Base-by-base conservation (phyloP, 495 filamentous ascomycete species). In the Staphylotrichum longicolle region DNA sequence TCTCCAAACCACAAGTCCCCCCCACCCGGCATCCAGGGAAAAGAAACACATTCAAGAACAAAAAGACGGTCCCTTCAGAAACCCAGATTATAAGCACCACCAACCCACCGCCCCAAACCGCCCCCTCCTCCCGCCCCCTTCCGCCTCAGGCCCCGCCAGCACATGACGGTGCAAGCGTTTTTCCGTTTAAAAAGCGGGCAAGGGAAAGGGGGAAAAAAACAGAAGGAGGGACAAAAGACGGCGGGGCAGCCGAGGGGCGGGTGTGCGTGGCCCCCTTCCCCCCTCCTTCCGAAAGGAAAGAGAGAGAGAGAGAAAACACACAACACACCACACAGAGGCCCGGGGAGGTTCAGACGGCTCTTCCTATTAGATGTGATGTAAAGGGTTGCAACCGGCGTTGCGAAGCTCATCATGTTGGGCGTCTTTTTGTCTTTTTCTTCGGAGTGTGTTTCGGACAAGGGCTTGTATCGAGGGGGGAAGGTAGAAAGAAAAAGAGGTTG, bases 271-370 rank as follows among this genome's bases (percentile, higher is more conserved):
- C 20, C 39, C 1, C 40, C 39, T 11, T 39, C 53, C 7, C 39
- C 7, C 20, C 53, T 5, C 39, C 20, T 42, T 14, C 61, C 47
- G 41, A 14, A 35, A 42, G 44, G 54, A 33, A 33, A 42, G 46
- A 41, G 45, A 41, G 50, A 54, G 6, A 39, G 39, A 27, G 40
- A 3, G 32, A 7, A 30, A 34, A 5, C 6, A 39, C 37, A 10
- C 0, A 1, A 10, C 6, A 6, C 33, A 55, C 40, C 50, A 39
- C 37, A 39, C 37, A 6, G 37, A 27, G 20, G 1, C 20, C 47
- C 62, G 64, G 59, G 69, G 64, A 47, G 75, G 76, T 76, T 80
- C 74, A 80, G 72, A 79, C 78, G 78, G 78, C 78, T 80, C 78
- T 80, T 80, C 78, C 78, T 80, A 79, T 72, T 70, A 63, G 20